phyloP scores from a whole-genome alignment of 1,139 yeast species.

The Pneumocystis jirovecii region DNA sequence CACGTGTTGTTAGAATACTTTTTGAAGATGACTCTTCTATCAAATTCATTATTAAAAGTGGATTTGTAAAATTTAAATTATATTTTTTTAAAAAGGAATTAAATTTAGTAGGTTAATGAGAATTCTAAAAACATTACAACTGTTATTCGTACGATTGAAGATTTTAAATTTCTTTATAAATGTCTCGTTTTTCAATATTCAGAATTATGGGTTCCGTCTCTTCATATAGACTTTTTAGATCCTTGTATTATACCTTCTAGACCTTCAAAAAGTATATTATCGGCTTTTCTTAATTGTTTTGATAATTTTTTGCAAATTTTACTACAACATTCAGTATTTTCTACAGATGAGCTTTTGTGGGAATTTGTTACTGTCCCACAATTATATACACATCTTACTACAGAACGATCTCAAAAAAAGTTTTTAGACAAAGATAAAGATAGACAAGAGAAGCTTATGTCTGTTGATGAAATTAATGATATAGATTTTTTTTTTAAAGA shows the following conservation, averaged over 20 bases:
- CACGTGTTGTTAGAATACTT: constrained; percentile 20
- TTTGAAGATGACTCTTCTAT: constrained; percentile 19
- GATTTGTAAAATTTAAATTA: constrained; percentile 10
- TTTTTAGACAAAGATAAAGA: not conserved
- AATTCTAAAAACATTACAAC: constrained; percentile 3
- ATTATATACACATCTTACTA: constrained; percentile 12
- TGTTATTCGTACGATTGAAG: constrained; percentile 26
- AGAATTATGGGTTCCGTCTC: constrained; percentile 26
- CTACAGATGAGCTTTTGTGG: constrained; percentile 29
- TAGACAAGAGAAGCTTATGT: not conserved
- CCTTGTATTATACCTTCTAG: constrained; percentile 26
- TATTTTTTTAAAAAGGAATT: constrained; percentile 9
- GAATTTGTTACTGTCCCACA: constrained; percentile 32
- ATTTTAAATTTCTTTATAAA: constrained; percentile 28
- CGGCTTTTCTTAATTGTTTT: constrained; percentile 35
- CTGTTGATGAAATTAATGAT: not conserved
- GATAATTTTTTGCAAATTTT: constrained; percentile 35
- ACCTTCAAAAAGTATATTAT: constrained; percentile 28
- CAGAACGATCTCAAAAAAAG: not conserved
- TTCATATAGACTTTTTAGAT: constrained; percentile 19
- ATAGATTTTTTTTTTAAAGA: not conserved
- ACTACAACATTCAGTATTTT: constrained; percentile 24
- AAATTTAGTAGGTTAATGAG: constrained; percentile 10
- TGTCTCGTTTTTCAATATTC: constrained; percentile 26
- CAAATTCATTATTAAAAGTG: constrained; percentile 19